Conservation (phyloP, 257 asterid genomes). For the Gentiana macrophylla region DNA sequence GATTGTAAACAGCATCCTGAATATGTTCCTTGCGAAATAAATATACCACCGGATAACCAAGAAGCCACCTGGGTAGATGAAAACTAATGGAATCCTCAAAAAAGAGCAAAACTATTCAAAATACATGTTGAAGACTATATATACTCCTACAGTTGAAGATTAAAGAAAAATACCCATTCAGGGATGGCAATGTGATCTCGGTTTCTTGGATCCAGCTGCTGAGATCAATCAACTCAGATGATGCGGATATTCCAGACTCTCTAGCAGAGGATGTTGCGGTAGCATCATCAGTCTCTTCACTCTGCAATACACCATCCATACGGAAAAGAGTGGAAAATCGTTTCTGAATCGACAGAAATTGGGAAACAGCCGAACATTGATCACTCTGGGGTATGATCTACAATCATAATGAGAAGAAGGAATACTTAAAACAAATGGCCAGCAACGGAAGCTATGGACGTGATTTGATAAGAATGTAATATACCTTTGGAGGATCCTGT, state of each 20-base stretch:
- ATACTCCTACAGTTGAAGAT: neutral
- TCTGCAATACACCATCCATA: constrained; percentile 25
- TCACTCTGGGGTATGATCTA: constrained; percentile 38
- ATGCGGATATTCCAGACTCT: constrained; percentile 17
- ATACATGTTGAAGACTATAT: too few species aligned
- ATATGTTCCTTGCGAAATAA: constrained; percentile 49
- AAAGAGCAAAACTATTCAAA: too few species aligned
- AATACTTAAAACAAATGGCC: neutral
- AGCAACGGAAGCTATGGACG: neutral
- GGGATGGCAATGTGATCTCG: constrained; percentile 69
- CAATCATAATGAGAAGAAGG: constrained; percentile 9
- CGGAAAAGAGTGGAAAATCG: constrained; percentile 38
- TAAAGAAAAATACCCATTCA: constrained; percentile 54
- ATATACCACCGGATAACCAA: constrained; percentile 79
- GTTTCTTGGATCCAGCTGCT: constrained; percentile 53
- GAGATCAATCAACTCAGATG: constrained; percentile 53
- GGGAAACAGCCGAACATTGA: constrained; percentile 25
- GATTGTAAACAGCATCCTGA: constrained; percentile 56
- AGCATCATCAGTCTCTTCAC: constrained; percentile 8
- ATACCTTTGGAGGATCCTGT: constrained; percentile 71
- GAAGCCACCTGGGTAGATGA: constrained; percentile 52
- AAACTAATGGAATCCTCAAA: too few species aligned
- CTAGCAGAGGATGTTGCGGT: constrained; percentile 15
- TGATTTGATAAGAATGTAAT: neutral
- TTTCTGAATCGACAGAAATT: constrained; percentile 57